Base-by-base conservation (phyloP, 306 rosid genomes). In the Dicorynia guianensis region DNA sequence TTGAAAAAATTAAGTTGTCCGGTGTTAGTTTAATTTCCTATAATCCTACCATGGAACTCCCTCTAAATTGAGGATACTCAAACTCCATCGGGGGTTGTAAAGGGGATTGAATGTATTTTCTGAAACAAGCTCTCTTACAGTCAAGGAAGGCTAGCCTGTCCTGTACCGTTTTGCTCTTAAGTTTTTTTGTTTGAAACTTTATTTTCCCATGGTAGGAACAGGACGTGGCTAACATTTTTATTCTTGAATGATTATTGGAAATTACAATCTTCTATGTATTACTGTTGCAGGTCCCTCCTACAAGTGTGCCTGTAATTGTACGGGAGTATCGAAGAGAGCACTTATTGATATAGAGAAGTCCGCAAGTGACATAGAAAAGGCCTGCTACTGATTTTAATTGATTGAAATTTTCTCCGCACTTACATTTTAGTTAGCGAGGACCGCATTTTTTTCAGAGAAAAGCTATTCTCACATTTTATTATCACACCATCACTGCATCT, bases 221-320 rank as follows among this genome's bases (percentile, higher is more conserved):
- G n/a, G 53, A 47, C 2, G 30, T 1, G 2, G 30, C 30, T 25
- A 25, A 1, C 2, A n/a, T 57, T 14, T 38, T 63, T 55, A 5
- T 9, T 59, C 60, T 34, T 4, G 53, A 57, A 18, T 6, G 39
- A 39, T 66, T 52, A 11, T 25, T 3, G 13, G 43, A 35, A 25
- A 46, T 62, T 5, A 5, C 30, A 11, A 25, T 73, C 9, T 18
- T 30, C 5, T 19, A 17, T 70, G 42, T 79, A 20, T 40, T 68
- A 40, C 69, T 73, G 9, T 64, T 79, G 72, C 84, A 93, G 97
- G 83, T 91, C 59, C 97, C 98, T 60, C 91, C 94, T 20, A 89
- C 98, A 11, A 91, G 98, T 33, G 93, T 93, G 50, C 96, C 98
- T 0, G 92, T 88, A 57, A 89, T 93, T 36, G 96, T 91, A n/a